Conservation (phyloP, 495 filamentous ascomycete genomes). For the Pyrenopolyporus hunteri region DNA sequence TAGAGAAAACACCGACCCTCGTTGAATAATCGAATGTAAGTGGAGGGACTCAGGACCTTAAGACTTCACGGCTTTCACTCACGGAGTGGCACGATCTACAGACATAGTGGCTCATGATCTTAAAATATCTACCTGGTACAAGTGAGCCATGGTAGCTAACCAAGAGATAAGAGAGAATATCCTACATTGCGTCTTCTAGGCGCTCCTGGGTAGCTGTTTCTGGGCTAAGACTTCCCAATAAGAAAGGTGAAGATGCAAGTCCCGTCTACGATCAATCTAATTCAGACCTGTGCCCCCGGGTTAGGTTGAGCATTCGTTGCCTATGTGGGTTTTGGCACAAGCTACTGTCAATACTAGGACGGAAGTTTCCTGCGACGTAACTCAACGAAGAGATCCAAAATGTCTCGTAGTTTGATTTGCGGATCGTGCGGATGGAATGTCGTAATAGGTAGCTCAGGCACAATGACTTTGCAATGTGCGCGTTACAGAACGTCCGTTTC, state of each 20-base stretch:
- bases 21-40: not conserved
- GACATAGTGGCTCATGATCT: not conserved
- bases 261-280: slow-evolving; percentile 10
- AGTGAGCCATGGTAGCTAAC: not conserved
- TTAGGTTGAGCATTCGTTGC: not conserved
- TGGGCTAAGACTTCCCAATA: not conserved
- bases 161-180: not conserved
- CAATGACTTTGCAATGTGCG: not conserved
- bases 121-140: slow-evolving; percentile 7
- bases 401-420: not conserved
- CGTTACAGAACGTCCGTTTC: not conserved
- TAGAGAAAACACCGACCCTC: slow-evolving; percentile 14
- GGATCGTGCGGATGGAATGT: not conserved
- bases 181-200: not conserved
- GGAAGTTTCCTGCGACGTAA: not conserved
- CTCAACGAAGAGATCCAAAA: not conserved
- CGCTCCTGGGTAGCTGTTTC: not conserved
- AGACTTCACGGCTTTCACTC: not conserved
- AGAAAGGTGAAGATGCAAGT: slow-evolving; percentile 1
- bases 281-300: slow-evolving; percentile 17
- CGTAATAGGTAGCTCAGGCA: not conserved
- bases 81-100: not conserved
- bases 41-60: slow-evolving; percentile 10
- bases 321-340: not conserved
- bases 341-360: not conserved